Evolutionary conservation across 2,329 filamentous ascomycete genomes (phyloP).

Genomic region (Drechslera avenae): DNA sequence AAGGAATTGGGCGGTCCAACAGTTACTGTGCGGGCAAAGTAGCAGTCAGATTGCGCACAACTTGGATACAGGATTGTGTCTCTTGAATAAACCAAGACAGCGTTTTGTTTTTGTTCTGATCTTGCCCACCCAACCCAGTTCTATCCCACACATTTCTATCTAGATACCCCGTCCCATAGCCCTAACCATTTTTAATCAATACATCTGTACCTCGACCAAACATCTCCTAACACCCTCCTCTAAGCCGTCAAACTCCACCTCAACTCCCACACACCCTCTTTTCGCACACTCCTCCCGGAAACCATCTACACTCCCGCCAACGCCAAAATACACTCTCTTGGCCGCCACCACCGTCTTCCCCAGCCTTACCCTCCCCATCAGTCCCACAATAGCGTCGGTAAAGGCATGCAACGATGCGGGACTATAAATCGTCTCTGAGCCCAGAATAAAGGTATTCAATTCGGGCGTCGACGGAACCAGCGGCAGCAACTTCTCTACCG

Average conservation of each 20-base stretch:
- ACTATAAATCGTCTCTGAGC: conserved; percentile 83
- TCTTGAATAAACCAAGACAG: neutral
- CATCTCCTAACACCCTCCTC: conserved; percentile 54
- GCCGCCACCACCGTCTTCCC: conserved; percentile 72
- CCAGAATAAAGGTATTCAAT: conserved; percentile 61
- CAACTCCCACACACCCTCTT: conserved; percentile 52
- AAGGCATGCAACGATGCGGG: conserved; percentile 73
- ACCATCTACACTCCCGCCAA: conserved; percentile 80
- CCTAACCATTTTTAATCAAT: conserved; percentile 10
- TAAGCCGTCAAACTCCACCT: conserved; percentile 56
- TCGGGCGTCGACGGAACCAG: conserved; percentile 55
- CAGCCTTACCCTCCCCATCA: conserved; percentile 59
- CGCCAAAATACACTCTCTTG: conserved; percentile 83
- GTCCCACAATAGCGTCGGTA: conserved; percentile 66
- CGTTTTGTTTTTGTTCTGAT: neutral
- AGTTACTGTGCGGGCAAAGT: conserved; percentile 22
- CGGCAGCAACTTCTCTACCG: conserved; percentile 59
- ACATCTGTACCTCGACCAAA: conserved; percentile 54
- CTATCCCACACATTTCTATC: neutral
- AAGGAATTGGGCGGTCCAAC: conserved; percentile 22
- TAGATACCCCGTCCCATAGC: conserved; percentile 6
- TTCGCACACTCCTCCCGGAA: conserved; percentile 59
- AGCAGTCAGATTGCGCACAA: neutral
- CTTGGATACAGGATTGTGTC: neutral
- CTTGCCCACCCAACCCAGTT: neutral